Evolutionary conservation across 345 rosid genomes (phyloP), one percentile per base, ranked within the genome.

Genomic region (Rhizophora mangle): DNA sequence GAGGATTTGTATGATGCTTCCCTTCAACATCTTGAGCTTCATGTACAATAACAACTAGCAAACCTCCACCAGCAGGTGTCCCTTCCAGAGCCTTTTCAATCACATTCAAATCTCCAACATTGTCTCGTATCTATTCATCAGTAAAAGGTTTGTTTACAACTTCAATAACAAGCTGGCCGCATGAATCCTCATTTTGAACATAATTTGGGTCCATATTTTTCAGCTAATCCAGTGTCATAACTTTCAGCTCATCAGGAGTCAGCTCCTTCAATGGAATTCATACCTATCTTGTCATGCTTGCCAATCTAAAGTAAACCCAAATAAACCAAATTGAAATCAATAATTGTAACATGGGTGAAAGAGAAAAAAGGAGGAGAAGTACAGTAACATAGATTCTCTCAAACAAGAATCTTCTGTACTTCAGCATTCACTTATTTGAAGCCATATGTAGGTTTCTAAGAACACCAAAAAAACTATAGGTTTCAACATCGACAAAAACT

Each of bases 21-120:
- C 98, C 98, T 79, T 93, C 98, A 76, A 91, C 82, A 68, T 88
- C 95, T 73, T 89, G 87, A 39, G 96, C 98, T 65, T 93, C 95
- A 51, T 89, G 97, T 69, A 93, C 84, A 26, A 83, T 89, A 69
- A 93, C 83, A 52, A 80, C 95, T 13, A 94, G 88, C 77, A 91
- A 59, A 66, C 98, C 98, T 43, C 98, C 98, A 10, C 86, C 70
- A 58, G 86, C 80, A n/a, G 97, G 98, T 9, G 98, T 89, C 59
- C 88, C 87, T 64, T 85, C 96, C 18, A 97, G 98, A 74, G 98
- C 95, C 70, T 82, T 86, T 71, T 76, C 87, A 69, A 87, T 84
- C 0, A 68, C 27, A 36, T 82, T 81, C 1, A 82, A 58, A 69
- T 88, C 93, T 47, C 70, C 90, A 72, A 80, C 77, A 67, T 84